These are phyloP conservation scores for Didymella pomorum DNA, from an alignment of 2,329 filamentous ascomycete genomes.

Conservation along the genomic window DNA sequence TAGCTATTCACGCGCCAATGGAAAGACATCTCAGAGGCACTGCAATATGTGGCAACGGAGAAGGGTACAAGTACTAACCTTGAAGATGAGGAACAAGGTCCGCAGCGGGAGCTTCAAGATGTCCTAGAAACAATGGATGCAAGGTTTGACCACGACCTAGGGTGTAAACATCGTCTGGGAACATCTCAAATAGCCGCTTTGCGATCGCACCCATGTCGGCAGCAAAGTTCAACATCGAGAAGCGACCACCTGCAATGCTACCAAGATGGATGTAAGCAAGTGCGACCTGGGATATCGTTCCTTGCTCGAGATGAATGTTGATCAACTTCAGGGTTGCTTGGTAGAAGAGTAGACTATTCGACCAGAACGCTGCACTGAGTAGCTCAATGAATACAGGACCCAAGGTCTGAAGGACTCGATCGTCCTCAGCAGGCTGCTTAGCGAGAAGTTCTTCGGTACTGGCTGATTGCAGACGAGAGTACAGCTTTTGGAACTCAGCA, in stretches of 20 bases:
- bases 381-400: constrained; percentile 76
- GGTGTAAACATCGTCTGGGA: constrained; percentile 64
- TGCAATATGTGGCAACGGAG: background rate
- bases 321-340: constrained; percentile 73
- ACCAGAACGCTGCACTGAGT: constrained; percentile 76
- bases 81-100: constrained; percentile 68
- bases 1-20: background rate
- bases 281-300: constrained; percentile 73
- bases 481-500: constrained; percentile 68
- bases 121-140: constrained; percentile 74
- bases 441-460: constrained; percentile 59
- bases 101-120: constrained; percentile 70
- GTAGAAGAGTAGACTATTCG: constrained; percentile 75
- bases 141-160: constrained; percentile 74
- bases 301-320: constrained; percentile 68
- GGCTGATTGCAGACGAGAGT: constrained; percentile 51
- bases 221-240: constrained; percentile 74
- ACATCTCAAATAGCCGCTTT: constrained; percentile 70
- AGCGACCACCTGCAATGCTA: constrained; percentile 72
- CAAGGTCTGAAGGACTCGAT: constrained; percentile 67
- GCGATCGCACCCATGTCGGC: constrained; percentile 70
- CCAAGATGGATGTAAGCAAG: constrained; percentile 73
- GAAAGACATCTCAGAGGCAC: background rate
- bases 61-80: constrained; percentile 29
- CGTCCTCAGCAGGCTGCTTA: constrained; percentile 51